Evolutionary conservation across 75 land plant genomes (phyloP).

Genomic region (Cupressus sempervirens): DNA sequence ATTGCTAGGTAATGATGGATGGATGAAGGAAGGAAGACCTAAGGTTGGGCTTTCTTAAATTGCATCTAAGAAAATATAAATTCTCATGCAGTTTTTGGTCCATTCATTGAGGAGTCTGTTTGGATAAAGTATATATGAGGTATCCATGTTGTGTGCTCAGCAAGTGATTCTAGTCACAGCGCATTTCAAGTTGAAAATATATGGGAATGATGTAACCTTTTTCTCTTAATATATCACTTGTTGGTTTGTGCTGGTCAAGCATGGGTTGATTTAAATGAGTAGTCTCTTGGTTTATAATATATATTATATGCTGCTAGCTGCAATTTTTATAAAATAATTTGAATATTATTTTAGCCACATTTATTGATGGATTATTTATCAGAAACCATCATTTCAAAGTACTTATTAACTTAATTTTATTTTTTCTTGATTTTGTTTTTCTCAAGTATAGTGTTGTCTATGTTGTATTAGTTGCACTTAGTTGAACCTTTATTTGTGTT

Average conservation of each 20-base stretch:
- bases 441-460: background rate
- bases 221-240: conserved; percentile 7
- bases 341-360: background rate
- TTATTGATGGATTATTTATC: background rate
- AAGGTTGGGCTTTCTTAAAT: background rate
- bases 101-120: background rate
- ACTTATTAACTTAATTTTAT: background rate
- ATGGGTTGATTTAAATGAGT: background rate
- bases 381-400: background rate
- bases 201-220: conserved; percentile 3
- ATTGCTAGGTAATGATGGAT: background rate
- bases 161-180: background rate
- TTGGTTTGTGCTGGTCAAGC: background rate
- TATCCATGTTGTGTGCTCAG: conserved; percentile 2
- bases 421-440: background rate
- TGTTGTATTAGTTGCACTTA: background rate
- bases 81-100: conserved; percentile 1
- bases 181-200: background rate
- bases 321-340: background rate
- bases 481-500: background rate
- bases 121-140: conserved; percentile 3
- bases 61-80: background rate
- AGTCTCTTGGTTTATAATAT: conserved; percentile 1
- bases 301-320: background rate
- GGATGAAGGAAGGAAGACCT: background rate